Evolutionary conservation across 2,329 filamentous ascomycete species (phyloP), one percentile per base, ranked within the genome.

Genomic region (Talaromyces funiculosus): DNA sequence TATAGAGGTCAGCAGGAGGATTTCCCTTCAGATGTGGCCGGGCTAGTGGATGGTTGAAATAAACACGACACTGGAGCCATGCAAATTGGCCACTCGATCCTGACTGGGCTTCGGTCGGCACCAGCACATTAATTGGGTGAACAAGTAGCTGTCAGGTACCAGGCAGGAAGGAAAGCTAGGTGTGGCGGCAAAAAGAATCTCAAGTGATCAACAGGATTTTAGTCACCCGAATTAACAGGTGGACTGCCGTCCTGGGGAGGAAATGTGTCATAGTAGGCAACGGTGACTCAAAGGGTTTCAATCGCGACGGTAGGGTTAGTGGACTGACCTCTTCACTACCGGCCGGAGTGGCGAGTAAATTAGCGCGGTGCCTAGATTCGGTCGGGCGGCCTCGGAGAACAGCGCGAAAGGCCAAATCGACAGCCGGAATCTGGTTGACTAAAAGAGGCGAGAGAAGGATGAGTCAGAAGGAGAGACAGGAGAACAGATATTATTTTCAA

Each of bases 371-470:
- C 60, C 57, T 60, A 63, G 45, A 58, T 42, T 24, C n/a, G 47
- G 45, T 54, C 40, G 58, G 29, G 57, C 47, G 49, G 31, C 24
- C 38, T 37, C 24, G 45, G 57, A 56, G 37, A 57, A 26, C 43
- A 47, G 43, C 22, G 35, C 22, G 26, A 62, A 35, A 56, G 22
- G 33, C 61, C 64, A 72, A 68, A 69, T 67, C 29, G 29, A 51
- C 29, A 20, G 26, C 29, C 29, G 26, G n/a, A 51, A 33, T 51
- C 47, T 51, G 47, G 47, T 51, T 51, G 47, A 35, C 47, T 51
- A 51, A 2, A 71, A 70, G 54, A 60, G 65, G 60, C 62, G 62
- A 55, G 53, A 63, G 45, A 61, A 60, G 62, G 63, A 64, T 63
- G 63, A 51, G 45, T 56, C 55, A 56, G n/a, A 42, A 33, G 29